phyloP scores from a whole-genome alignment of 495 filamentous ascomycete genomes.

The Penicillium macrosclerotiorum region DNA sequence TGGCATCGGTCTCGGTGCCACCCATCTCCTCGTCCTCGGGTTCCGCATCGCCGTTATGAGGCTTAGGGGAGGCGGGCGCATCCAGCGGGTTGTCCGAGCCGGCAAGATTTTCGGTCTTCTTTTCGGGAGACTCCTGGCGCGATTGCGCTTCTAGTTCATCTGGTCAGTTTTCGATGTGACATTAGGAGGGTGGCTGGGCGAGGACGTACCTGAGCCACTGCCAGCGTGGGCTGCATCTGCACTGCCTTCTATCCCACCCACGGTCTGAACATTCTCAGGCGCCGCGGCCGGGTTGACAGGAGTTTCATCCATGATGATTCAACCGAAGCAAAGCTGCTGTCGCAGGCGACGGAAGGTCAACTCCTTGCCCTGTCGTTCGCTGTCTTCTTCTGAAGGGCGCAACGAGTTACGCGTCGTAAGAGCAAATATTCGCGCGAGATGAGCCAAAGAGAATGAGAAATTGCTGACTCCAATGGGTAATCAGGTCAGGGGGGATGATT shows the following conservation, averaged over 20 bases:
- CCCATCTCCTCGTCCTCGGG: slow-evolving; percentile 85
- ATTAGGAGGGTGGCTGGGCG: background rate
- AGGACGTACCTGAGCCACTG: slow-evolving; percentile 34
- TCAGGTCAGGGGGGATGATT: slow-evolving; percentile 20
- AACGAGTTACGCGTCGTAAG: slow-evolving; percentile 7
- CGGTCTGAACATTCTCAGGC: slow-evolving; percentile 30
- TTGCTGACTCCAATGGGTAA: slow-evolving; percentile 17
- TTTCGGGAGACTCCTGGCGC: slow-evolving; percentile 30
- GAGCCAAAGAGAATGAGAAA: background rate
- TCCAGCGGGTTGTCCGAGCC: slow-evolving; percentile 80
- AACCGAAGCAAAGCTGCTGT: slow-evolving; percentile 26
- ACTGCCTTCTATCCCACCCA: slow-evolving; percentile 24
- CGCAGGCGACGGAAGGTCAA: slow-evolving; percentile 36
- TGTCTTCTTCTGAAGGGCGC: slow-evolving; percentile 13
- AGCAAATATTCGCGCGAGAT: background rate
- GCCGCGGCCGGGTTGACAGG: slow-evolving; percentile 23
- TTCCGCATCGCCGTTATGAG: slow-evolving; percentile 60
- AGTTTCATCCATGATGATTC: slow-evolving; percentile 41
- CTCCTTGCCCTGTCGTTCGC: slow-evolving; percentile 27
- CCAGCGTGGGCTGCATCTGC: slow-evolving; percentile 26
- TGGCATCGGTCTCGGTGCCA: slow-evolving; percentile 60
- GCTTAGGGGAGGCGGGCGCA: slow-evolving; percentile 73
- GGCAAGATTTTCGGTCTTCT: slow-evolving; percentile 19
- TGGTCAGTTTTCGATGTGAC: slow-evolving; percentile 19
- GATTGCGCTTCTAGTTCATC: slow-evolving; percentile 29